Evolutionary conservation across 2,329 filamentous ascomycete species (phyloP).

Genomic region (Colletotrichum coccodes): DNA sequence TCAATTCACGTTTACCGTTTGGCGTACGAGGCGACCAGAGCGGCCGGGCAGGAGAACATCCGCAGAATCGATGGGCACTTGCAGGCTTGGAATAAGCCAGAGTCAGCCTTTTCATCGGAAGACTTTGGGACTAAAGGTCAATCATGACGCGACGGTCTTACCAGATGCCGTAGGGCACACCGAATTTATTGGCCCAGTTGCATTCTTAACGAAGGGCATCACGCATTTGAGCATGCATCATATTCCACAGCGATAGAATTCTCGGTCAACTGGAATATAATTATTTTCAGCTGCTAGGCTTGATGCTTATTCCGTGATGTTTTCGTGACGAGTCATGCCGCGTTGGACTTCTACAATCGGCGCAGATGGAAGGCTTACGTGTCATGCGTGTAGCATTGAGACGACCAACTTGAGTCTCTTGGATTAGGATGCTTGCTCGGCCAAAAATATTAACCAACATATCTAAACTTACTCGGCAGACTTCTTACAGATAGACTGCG

Average conservation of each 20-base stretch:
- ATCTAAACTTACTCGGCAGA: too few relatives aligned
- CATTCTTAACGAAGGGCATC: too few relatives aligned
- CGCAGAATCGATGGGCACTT: neutral
- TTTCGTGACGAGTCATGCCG: neutral
- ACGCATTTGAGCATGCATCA: too few relatives aligned
- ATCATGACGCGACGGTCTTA: too few relatives aligned
- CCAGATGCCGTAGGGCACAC: too few relatives aligned
- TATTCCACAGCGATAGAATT: neutral
- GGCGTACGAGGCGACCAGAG: conserved; percentile 48
- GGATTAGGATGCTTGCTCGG: too few relatives aligned
- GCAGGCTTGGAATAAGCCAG: neutral
- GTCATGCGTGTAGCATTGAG: neutral
- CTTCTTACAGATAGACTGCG: neutral
- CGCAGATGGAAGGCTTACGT: neutral
- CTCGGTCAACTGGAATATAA: neutral
- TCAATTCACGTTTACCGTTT: conserved; percentile 46
- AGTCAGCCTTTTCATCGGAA: neutral
- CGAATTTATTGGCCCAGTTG: too few relatives aligned
- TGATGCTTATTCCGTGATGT: neutral
- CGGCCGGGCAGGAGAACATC: conserved; percentile 12
- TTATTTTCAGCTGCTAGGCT: too few relatives aligned
- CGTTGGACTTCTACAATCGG: neutral
- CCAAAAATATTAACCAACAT: too few relatives aligned
- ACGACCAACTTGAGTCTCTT: neutral
- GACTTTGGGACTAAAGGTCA: too few relatives aligned